Evolutionary conservation across 1,139 yeast genomes (phyloP).

Genomic region (Scheffersomyces cryptocercus): DNA sequence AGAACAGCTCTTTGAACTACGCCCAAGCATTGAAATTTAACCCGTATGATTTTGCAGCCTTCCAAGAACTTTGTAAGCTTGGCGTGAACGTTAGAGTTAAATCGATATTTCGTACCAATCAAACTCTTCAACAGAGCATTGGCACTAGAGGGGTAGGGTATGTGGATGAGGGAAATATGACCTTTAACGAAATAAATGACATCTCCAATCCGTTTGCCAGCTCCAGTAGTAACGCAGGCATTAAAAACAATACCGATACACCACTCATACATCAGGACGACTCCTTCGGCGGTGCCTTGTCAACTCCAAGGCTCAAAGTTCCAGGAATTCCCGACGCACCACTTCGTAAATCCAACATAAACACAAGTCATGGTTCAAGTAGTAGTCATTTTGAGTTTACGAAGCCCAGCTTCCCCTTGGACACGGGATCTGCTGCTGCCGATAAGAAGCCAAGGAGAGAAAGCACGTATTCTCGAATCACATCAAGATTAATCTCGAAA

Average conservation of each 20-base stretch:
- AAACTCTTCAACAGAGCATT: not conserved
- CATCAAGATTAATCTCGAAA: slow-evolving; percentile 55
- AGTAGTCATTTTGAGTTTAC: slow-evolving; percentile 30
- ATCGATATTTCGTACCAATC: slow-evolving; percentile 50
- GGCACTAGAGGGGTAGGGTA: not conserved
- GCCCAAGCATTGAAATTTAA: slow-evolving; percentile 68
- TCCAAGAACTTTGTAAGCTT: slow-evolving; percentile 70
- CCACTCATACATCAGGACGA: slow-evolving; percentile 23
- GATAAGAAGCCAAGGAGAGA: slow-evolving; percentile 23
- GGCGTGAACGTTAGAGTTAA: slow-evolving; percentile 69
- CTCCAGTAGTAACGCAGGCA: not conserved
- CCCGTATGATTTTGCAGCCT: slow-evolving; percentile 86
- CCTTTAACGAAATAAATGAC: slow-evolving; percentile 8
- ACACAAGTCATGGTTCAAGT: slow-evolving; percentile 12
- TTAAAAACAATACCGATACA: slow-evolving; percentile 5
- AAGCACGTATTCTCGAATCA: slow-evolving; percentile 46
- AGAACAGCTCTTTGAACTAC: slow-evolving; percentile 67
- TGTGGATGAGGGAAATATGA: slow-evolving; percentile 1
- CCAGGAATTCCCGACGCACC: slow-evolving; percentile 56
- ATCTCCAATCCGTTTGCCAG: slow-evolving; percentile 29
- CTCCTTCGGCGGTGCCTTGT: slow-evolving; percentile 24
- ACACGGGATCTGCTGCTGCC: slow-evolving; percentile 7
- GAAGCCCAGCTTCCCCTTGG: slow-evolving; percentile 34
- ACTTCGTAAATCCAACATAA: slow-evolving; percentile 41
- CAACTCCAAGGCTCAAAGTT: slow-evolving; percentile 51